These are phyloP conservation scores for Eimeria necatrix DNA, from an alignment of 169 alveolate genomes.

Conservation along the genomic window DNA sequence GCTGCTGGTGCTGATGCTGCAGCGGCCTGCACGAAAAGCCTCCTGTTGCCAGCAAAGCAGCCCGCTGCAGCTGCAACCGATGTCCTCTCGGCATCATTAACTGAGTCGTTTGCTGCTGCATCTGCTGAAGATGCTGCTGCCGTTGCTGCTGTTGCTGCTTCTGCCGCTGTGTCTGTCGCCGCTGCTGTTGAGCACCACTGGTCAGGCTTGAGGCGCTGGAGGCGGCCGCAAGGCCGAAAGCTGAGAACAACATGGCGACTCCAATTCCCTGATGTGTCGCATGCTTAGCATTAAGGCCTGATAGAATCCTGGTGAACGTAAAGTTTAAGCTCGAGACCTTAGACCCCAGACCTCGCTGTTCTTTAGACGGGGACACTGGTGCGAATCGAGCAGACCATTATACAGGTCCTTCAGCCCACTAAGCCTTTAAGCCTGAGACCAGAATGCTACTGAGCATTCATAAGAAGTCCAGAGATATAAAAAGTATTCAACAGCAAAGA, in stretches of 20 bases:
- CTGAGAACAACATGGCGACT: too few species aligned
- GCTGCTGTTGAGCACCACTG: not conserved
- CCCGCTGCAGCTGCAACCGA: not conserved
- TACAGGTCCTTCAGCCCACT: not conserved
- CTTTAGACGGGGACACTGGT: too few species aligned
- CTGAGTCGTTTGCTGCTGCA: not conserved
- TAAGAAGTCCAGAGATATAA: not conserved
- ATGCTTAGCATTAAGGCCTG: too few species aligned
- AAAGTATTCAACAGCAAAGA: not conserved
- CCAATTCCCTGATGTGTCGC: too few species aligned
- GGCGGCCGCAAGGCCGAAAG: too few species aligned
- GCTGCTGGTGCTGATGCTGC: not conserved
- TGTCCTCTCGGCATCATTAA: not conserved
- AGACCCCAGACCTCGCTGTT: not conserved
- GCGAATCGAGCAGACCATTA: not conserved
- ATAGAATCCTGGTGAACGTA: too few species aligned
- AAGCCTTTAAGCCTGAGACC: not conserved
- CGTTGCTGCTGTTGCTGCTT: not conserved
- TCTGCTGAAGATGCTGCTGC: not conserved
- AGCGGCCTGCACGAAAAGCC: not conserved
- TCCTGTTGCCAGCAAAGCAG: not conserved
- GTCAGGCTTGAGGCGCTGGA: not conserved
- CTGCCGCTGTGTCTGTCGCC: not conserved
- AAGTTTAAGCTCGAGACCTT: not conserved
- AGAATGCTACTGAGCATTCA: not conserved